Conservation (phyloP, 768 basidiomycete species). For the Suillus cothurnatus region DNA sequence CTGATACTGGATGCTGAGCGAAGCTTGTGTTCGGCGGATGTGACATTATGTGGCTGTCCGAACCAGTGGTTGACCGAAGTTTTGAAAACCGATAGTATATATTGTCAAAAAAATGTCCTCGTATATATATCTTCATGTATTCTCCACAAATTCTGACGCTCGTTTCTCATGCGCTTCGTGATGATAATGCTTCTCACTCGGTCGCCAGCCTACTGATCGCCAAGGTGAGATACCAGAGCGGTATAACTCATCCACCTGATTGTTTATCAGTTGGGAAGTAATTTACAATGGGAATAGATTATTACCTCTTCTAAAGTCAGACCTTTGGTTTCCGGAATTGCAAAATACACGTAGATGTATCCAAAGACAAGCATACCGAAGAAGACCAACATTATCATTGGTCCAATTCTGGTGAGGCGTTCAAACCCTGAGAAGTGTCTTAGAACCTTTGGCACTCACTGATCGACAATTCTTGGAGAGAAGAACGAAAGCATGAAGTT, state of each 20-base stretch:
- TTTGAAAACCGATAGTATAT: too few species aligned
- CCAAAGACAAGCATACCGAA: slow-evolving; percentile 73
- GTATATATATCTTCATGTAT: not conserved
- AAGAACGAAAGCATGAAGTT: slow-evolving; percentile 77
- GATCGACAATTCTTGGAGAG: slow-evolving; percentile 62
- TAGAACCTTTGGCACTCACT: slow-evolving; percentile 35
- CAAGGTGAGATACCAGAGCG: slow-evolving; percentile 68
- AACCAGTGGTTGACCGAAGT: too few species aligned
- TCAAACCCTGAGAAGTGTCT: not conserved
- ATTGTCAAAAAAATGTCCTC: too few species aligned
- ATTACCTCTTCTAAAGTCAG: slow-evolving; percentile 70
- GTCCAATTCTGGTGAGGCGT: slow-evolving; percentile 53
- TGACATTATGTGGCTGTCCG: too few species aligned
- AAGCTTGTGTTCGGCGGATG: too few species aligned
- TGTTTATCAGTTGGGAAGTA: not conserved
- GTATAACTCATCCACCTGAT: slow-evolving; percentile 74
- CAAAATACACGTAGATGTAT: slow-evolving; percentile 70
- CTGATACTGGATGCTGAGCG: too few species aligned
- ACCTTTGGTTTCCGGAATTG: slow-evolving; percentile 82
- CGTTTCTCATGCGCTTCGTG: slow-evolving; percentile 24
- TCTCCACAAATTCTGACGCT: slow-evolving; percentile 24
- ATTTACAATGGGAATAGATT: slow-evolving; percentile 4
- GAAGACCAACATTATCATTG: slow-evolving; percentile 76
- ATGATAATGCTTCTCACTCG: slow-evolving; percentile 46
- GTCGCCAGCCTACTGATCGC: slow-evolving; percentile 62